A percentile compares a stretch with the other conserved stretches of the same genome.
phyloP scores from a whole-genome alignment of 2,329 filamentous ascomycete species.

The Chalaropsis thielavioides region DNA sequence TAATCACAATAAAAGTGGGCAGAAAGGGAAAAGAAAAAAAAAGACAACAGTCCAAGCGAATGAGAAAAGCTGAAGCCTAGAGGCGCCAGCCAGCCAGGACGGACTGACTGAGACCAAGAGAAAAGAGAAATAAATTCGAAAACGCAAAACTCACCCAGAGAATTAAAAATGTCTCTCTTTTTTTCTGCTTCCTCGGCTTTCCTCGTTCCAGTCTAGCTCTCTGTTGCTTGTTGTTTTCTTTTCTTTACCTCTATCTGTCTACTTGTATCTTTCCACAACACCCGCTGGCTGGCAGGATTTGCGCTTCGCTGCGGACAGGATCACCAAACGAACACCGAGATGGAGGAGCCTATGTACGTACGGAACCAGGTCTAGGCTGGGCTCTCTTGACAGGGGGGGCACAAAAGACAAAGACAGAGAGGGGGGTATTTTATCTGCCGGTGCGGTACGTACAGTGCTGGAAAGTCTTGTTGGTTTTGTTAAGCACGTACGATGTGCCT shows the following conservation, averaged over 20 bases:
- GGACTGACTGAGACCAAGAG: neutral
- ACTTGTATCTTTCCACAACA: too few relatives aligned
- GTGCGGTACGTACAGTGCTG: neutral
- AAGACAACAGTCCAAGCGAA: neutral
- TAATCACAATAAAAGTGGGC: neutral
- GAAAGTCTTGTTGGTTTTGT: neutral
- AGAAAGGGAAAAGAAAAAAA: neutral
- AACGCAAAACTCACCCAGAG: neutral
- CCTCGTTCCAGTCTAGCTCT: neutral
- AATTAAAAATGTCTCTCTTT: neutral
- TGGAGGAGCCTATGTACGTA: neutral
- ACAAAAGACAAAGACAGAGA: neutral
- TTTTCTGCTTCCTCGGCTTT: neutral
- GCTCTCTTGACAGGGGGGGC: neutral
- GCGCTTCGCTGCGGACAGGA: neutral
- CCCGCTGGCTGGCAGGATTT: neutral
- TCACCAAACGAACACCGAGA: constrained; percentile 5
- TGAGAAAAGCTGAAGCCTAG: neutral
- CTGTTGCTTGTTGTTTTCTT: neutral
- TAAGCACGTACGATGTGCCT: neutral
- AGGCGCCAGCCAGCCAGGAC: too few relatives aligned
- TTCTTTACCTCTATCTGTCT: neutral
- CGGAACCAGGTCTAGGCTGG: neutral
- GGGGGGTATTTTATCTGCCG: neutral
- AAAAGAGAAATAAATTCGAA: neutral